These are phyloP conservation scores for Venturia effusa DNA, from an alignment of 2,329 filamentous ascomycete species.

Conservation along the genomic window DNA sequence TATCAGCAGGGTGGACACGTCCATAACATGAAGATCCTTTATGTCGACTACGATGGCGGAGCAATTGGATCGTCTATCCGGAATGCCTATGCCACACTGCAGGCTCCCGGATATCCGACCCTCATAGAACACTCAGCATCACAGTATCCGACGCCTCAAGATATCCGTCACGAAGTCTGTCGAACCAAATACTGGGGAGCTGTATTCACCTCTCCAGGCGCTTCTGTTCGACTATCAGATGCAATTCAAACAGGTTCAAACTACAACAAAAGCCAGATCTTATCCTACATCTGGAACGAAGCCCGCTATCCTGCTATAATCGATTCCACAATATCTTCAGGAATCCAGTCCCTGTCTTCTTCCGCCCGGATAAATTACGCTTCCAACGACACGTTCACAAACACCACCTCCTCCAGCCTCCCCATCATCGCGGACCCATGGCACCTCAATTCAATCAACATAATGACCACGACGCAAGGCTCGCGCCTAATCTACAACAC, in stretches of 20 bases:
- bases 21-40: slow-evolving; percentile 19
- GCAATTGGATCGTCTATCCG: slow-evolving; percentile 17
- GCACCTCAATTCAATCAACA: slow-evolving; percentile 23
- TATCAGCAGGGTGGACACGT: slow-evolving; percentile 19
- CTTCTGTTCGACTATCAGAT: slow-evolving; percentile 26
- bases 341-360: slow-evolving; percentile 24
- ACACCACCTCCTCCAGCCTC: slow-evolving; percentile 18
- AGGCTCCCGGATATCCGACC: slow-evolving; percentile 17
- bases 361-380: slow-evolving; percentile 26
- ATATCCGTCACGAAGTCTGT: slow-evolving; percentile 19
- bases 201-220: slow-evolving; percentile 21
- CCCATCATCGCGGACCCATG: slow-evolving; percentile 28
- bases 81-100: slow-evolving; percentile 17
- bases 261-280: slow-evolving; percentile 27
- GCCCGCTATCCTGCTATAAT: slow-evolving; percentile 31
- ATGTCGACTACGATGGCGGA: slow-evolving; percentile 22
- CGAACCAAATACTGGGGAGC: slow-evolving; percentile 22
- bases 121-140: slow-evolving; percentile 13
- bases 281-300: slow-evolving; percentile 36
- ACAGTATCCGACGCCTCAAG: slow-evolving; percentile 16
- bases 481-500: slow-evolving; percentile 36
- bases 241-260: slow-evolving; percentile 26
- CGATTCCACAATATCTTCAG: slow-evolving; percentile 24
- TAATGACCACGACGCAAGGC: slow-evolving; percentile 32
- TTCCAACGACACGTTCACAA: slow-evolving; percentile 17